A percentile compares a stretch with the other conserved stretches of the same genome.
These are phyloP conservation scores for Haberlea rhodopensis DNA, from an alignment of 257 asterid species.

Conservation along the genomic window DNA sequence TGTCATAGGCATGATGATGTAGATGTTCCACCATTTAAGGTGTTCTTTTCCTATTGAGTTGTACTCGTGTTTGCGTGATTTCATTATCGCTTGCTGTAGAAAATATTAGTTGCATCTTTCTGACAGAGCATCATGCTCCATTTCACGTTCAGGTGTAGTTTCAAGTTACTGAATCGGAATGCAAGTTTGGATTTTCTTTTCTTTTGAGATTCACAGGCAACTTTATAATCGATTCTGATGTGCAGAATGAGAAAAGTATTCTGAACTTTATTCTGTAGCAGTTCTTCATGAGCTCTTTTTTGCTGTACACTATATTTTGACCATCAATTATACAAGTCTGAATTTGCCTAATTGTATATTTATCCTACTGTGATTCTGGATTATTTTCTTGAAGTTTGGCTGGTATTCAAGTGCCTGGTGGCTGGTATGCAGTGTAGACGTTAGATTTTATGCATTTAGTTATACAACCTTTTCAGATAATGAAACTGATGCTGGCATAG, in stretches of 20 bases:
- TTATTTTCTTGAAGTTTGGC: neutral
- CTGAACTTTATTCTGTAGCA: neutral
- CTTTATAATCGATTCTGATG: neutral
- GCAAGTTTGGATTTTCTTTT: neutral
- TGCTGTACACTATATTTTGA: neutral
- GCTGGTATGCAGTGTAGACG: constrained; percentile 9
- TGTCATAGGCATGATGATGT: no score
- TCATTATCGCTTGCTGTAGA: no score
- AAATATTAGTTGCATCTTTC: neutral
- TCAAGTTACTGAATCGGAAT: neutral
- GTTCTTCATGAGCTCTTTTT: constrained; percentile 8
- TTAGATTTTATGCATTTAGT: constrained; percentile 1
- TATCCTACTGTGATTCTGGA: neutral
- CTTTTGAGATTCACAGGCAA: neutral
- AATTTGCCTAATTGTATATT: neutral
- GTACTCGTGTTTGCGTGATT: no score
- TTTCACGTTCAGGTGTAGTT: neutral
- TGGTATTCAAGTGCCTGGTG: neutral
- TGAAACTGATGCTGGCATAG: constrained; percentile 36
- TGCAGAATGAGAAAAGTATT: neutral
- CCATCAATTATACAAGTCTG: neutral
- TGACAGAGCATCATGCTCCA: neutral
- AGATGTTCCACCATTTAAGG: neutral
- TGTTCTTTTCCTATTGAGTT: no score
- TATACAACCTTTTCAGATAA: constrained; percentile 11